Conservation (phyloP, 495 filamentous ascomycete species). For the Rusavskia elegans region DNA sequence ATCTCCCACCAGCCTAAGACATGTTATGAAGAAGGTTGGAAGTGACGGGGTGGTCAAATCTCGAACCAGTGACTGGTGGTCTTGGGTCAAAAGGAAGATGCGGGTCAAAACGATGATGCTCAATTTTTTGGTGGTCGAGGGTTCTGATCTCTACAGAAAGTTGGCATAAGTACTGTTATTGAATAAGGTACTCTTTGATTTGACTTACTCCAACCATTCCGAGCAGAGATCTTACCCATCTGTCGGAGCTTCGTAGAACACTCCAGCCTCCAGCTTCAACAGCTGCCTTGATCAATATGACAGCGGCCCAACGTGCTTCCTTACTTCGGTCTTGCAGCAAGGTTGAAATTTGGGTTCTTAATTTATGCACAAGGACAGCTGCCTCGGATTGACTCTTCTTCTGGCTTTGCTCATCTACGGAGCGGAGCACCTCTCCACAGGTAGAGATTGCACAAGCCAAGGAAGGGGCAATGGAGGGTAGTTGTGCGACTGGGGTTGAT, state of each 20-base stretch:
- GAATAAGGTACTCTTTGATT: neutral
- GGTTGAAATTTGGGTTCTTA: slow-evolving; percentile 60
- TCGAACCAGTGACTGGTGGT: slow-evolving; percentile 64
- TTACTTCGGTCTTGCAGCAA: slow-evolving; percentile 55
- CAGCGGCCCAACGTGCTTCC: slow-evolving; percentile 60
- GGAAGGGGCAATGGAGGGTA: slow-evolving; percentile 44
- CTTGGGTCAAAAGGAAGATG: slow-evolving; percentile 67
- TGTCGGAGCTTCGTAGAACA: slow-evolving; percentile 46
- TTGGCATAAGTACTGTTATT: neutral
- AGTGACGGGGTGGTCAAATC: slow-evolving; percentile 78
- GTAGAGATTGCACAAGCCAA: slow-evolving; percentile 44
- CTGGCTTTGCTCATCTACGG: slow-evolving; percentile 27
- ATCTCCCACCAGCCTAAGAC: slow-evolving; percentile 47
- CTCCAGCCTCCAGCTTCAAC: slow-evolving; percentile 73
- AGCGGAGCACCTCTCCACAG: slow-evolving; percentile 42
- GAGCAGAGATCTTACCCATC: slow-evolving; percentile 60
- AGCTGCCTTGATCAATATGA: slow-evolving; percentile 61
- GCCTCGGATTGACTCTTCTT: slow-evolving; percentile 42
- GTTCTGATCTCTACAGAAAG: slow-evolving; percentile 48
- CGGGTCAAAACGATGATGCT: slow-evolving; percentile 59
- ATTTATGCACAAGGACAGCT: slow-evolving; percentile 52
- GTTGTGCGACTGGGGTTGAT: slow-evolving; percentile 42
- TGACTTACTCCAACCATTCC: slow-evolving; percentile 47
- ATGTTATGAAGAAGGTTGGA: slow-evolving; percentile 53
- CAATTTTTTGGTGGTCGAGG: slow-evolving; percentile 54